Base-by-base conservation (phyloP, 345 rosid genomes). In the Draba incana region DNA sequence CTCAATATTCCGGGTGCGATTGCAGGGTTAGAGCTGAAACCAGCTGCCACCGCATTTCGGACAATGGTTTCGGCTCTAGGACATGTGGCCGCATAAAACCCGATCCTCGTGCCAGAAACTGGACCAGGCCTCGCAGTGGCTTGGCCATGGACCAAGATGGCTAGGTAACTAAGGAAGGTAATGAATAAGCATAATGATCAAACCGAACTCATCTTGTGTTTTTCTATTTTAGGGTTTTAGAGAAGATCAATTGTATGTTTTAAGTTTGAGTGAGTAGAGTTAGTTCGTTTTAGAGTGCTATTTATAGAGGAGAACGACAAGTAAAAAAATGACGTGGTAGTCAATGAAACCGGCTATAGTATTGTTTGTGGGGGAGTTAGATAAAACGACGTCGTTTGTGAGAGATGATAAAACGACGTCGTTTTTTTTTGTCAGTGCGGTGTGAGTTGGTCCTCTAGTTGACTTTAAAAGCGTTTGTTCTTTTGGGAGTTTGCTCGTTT, bases 1-100 rank as follows among this genome's bases (percentile, higher is more conserved):
- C 89, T 85, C 14, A 85, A 42, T 53, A 85, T 49, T 14, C 80
- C 80, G 0, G 83, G 83, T 20, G 86, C 89, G 48, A 84, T 55
- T 16, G 71, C 35, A 2, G 83, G 76, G 38, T 84, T 6, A 3
- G 73, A 59, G 1, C 20, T 38, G 35, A 79, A 77, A 49, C 78
- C 83, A 20, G 81, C 37, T 30, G 16, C 52, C 25, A 81, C 79
- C 0, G 82, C 71, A 14, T 75, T 68, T 56, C 81, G 76, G 27
- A 82, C 69, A 6, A 84, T 77, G 44, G 75, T 65, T 59, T 81
- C 85, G 7, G 52, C 86, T 0, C 9, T 66, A 6, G 89, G 82
- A 33, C 86, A 84, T 3, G 81, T 68, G 2, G 57, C 27, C 0
- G 66, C 23, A 53, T 82, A 84, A 85, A 84, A 84, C 59, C 89